Base-by-base conservation (phyloP, 2,329 filamentous ascomycete species). In the Rutstroemia sp. region DNA sequence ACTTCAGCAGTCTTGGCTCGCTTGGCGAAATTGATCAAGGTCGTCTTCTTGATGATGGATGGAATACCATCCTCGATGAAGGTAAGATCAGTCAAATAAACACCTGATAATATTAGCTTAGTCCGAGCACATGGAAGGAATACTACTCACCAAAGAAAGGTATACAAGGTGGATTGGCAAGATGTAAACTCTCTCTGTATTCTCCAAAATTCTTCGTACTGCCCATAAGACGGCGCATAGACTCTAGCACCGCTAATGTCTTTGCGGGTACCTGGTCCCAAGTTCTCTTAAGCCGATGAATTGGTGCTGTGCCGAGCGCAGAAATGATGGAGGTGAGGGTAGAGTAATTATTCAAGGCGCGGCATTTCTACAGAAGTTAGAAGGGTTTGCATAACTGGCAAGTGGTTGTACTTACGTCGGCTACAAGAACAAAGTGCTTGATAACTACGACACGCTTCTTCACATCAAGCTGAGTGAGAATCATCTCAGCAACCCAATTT, bases 401-500 rank as follows among this genome's bases (percentile, higher is more conserved):
- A 54, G 25, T 39, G 37, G 14, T 27, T 12, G 50, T 48, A 81
- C 86, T 77, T 79, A 95, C 91, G 76, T 99, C 94, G 60, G 94
- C 94, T 59, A 99, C 91, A 39, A 89, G 83, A 59, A 99, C 91
- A 74, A 97, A 99, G 71, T 97, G 94, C 72, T 97, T 97, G 73
- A 99, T 96, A 46, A 99, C 94, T 37, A 95, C 88, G 25, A 97
- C 92, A 65, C 94, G 84, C 72, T 95, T 95, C 77, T 94, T 96
- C 61, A 96, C 89, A 70, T 99, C 94, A 66, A 86, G 82, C 72
- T 99, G 94, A 0, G 88, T 92, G 60, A 99, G 74, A 64, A 99
- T 97, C 94, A 99, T 97, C 72, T 97, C 92, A 30, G 94, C 94
- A 51, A 97, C 94, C 94, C 94, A 99, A 70, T 97, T 99, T 5